Percentiles rank a stretch among this genome's conserved stretches.
phyloP scores from a whole-genome alignment of 2,329 filamentous ascomycete genomes.

The Aspergillus transmontanensis region DNA sequence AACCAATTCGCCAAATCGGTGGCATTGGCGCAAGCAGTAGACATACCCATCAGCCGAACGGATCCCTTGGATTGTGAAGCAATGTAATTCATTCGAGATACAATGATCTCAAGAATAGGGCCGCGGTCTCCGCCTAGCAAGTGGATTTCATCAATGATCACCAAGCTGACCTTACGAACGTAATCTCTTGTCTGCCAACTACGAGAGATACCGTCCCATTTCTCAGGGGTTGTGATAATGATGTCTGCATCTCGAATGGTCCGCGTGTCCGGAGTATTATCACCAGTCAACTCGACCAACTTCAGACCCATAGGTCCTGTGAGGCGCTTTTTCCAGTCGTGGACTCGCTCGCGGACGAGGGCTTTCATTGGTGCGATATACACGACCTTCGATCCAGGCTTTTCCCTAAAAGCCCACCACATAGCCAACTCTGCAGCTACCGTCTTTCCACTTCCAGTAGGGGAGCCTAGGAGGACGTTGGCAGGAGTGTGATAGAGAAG shows the following conservation, averaged over 20 bases:
- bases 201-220: constrained; percentile 99
- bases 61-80: constrained; percentile 88
- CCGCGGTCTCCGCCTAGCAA: constrained; percentile 94
- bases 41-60: constrained; percentile 96
- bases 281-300: constrained; percentile 92
- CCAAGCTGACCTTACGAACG: constrained; percentile 88
- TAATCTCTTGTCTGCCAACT: constrained; percentile 98
- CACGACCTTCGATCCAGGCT: constrained; percentile 93
- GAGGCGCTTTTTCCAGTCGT: constrained; percentile 87
- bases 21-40: constrained; percentile 95
- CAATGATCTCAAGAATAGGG: constrained; percentile 97
- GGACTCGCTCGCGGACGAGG: constrained; percentile 90
- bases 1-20: constrained; percentile 94
- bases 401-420: constrained; percentile 99
- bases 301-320: constrained; percentile 82
- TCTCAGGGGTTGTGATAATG: constrained; percentile 98
- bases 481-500: constrained; percentile 88
- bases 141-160: constrained; percentile 99
- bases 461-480: constrained; percentile 92
- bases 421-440: constrained; percentile 94
- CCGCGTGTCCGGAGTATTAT: constrained; percentile 95
- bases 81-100: constrained; percentile 94
- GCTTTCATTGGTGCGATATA: constrained; percentile 99
- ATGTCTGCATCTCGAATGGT: constrained; percentile 96
- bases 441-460: constrained; percentile 96